Base-by-base conservation (phyloP, 495 filamentous ascomycete species). In the Bacidia rubella region DNA sequence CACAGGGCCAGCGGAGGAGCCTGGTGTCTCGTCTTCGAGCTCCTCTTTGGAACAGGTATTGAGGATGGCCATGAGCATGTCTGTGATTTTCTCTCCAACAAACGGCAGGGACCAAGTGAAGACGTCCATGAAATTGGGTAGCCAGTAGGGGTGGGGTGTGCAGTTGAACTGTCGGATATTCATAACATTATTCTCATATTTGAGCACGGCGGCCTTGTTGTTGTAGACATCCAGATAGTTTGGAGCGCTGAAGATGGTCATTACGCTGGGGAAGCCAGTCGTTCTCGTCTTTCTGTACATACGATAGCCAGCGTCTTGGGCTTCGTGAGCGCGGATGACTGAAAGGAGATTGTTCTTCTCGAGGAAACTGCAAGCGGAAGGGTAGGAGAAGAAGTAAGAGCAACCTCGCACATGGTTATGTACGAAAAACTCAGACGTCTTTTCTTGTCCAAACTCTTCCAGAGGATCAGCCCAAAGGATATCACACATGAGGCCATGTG, bases 131-230 rank as follows among this genome's bases (percentile, higher is more conserved):
- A 98, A 98, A 70, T 98, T 98, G 43, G 92, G 92, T 32, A 98
- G 79, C 92, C 92, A 98, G 70, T 97, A 98, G 15, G 92, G 92
- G 68, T 98, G 92, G 5, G 92, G 92, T 27, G 92, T 96, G 79
- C 92, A 98, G 69, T 98, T 98, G 71, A 98, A 98, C 65, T 98
- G 92, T 25, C 92, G 79, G 63, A 98, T 98, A 74, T 98, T 98
- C 92, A 98, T 98, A 52, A 98, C 92, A 64, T 98, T 98, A 70
- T 98, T 98, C 67, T 98, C 92, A 65, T 98, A 98, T 67, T 98
- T 98, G 54, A 98, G 72, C 20, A 98, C 92, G 0, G 92, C 92
- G 0, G 92, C 92, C 70, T 98, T 98, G 78, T 98, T 98, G 79
- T 98, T 98, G 73, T 98, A 98, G n/a, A 98, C 89, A 64, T 98